These are phyloP conservation scores for Verbena officinalis DNA, from an alignment of 257 asterid genomes.

Conservation along the genomic window DNA sequence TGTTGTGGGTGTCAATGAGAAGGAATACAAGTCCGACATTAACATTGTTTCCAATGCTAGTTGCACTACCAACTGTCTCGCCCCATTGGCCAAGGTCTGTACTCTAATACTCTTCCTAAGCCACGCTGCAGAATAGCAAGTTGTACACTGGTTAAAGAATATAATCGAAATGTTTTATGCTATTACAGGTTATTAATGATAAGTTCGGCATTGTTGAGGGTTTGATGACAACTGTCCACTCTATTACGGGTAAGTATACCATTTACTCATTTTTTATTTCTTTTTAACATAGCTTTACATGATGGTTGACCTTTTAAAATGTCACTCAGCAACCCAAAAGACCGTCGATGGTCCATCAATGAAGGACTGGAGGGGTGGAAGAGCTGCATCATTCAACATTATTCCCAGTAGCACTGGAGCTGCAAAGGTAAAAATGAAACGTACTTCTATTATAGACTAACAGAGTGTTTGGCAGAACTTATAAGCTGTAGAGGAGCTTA, in stretches of 20 bases:
- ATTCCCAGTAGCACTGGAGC: slow-evolving; percentile 57
- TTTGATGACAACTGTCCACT: slow-evolving; percentile 67
- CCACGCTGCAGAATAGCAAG: neutral
- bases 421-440: slow-evolving; percentile 57
- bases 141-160: neutral
- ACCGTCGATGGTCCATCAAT: slow-evolving; percentile 59
- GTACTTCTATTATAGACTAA: no score
- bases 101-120: neutral
- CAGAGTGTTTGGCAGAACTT: no score
- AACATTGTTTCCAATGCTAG: slow-evolving; percentile 89
- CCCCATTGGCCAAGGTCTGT: slow-evolving; percentile 86
- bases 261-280: neutral
- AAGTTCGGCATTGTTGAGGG: slow-evolving; percentile 90
- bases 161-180: neutral
- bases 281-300: neutral
- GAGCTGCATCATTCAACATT: slow-evolving; percentile 51
- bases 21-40: slow-evolving; percentile 75
- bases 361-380: slow-evolving; percentile 61
- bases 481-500: no score
- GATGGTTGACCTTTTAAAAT: slow-evolving; percentile 6
- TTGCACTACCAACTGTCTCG: slow-evolving; percentile 93
- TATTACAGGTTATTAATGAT: slow-evolving; percentile 78
- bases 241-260: slow-evolving; percentile 51
- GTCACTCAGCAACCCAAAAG: slow-evolving; percentile 49
- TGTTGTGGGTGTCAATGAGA: slow-evolving; percentile 90